Conservation (phyloP, 192 early-diverging fungal species). For the Borealophlyctis nickersoniae region DNA sequence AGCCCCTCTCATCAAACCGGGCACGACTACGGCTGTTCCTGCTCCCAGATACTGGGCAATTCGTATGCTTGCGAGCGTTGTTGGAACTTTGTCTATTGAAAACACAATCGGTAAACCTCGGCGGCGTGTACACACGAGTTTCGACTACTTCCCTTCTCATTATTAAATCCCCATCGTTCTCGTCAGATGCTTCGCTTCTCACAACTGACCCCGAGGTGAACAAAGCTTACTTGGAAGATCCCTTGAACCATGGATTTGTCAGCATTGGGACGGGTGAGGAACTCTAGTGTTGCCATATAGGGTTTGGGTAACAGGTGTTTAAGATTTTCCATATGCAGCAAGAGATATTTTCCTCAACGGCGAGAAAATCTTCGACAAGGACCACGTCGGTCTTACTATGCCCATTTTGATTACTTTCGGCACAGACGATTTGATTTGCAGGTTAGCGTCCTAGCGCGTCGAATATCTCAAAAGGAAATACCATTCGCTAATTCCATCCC, state of each 20-base stretch:
- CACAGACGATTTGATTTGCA: slow-evolving; percentile 44
- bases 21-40: slow-evolving; percentile 7
- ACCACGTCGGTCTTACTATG: slow-evolving; percentile 35
- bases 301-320: not conserved
- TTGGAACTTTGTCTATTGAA: slow-evolving; percentile 43
- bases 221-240: slow-evolving; percentile 51
- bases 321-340: slow-evolving; percentile 11
- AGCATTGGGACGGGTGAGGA: slow-evolving; percentile 23
- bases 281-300: slow-evolving; percentile 1
- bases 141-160: not conserved
- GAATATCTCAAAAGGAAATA: not conserved
- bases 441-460: slow-evolving; percentile 1
- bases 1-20: slow-evolving; percentile 29
- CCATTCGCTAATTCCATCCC: too few relatives aligned
- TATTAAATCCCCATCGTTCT: too few relatives aligned
- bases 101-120: slow-evolving; percentile 26
- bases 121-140: not conserved
- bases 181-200: slow-evolving; percentile 33
- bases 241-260: slow-evolving; percentile 51
- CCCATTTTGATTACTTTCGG: slow-evolving; percentile 58
- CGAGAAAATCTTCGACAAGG: slow-evolving; percentile 22
- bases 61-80: slow-evolving; percentile 33
- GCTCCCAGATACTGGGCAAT: slow-evolving; percentile 28
- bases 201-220: slow-evolving; percentile 43
- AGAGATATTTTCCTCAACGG: slow-evolving; percentile 53